Conservation (phyloP, 768 basidiomycete genomes). For the Panellus pusillus region DNA sequence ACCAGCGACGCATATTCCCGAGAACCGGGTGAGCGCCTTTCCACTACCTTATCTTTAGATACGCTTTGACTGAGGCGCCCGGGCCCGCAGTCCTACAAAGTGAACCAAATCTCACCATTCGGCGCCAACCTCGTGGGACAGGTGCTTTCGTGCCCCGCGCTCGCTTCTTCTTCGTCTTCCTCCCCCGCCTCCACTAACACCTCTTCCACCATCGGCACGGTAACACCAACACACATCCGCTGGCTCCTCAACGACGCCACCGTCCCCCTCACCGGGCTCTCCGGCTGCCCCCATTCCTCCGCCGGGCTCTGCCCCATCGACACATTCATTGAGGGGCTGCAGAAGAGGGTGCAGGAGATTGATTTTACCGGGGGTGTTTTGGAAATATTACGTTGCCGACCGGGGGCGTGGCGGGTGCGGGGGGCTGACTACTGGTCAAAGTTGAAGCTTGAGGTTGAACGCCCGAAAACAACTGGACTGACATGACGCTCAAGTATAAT, state of each 20-base stretch:
- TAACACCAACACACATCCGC: constrained; percentile 28
- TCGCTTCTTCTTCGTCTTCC: background rate
- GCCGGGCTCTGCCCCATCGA: constrained; percentile 64
- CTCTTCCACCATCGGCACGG: background rate
- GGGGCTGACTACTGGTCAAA: no score
- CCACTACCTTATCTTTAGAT: no score
- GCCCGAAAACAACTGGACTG: no score
- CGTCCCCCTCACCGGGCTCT: constrained; percentile 64
- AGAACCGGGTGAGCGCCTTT: constrained; percentile 43
- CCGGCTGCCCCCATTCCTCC: constrained; percentile 53
- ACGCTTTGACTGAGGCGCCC: no score
- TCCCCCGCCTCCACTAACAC: background rate
- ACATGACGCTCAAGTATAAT: no score
- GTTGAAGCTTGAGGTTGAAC: no score
- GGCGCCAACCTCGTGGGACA: constrained; percentile 42
- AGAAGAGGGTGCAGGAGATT: constrained; percentile 53
- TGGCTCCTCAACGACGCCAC: constrained; percentile 77
- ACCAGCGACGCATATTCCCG: constrained; percentile 58
- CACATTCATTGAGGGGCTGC: constrained; percentile 59
- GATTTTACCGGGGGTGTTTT: constrained; percentile 67
- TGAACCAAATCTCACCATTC: constrained; percentile 36
- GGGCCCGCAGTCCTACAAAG: constrained; percentile 30
- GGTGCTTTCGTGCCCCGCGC: constrained; percentile 42
- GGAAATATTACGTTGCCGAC: constrained; percentile 45
- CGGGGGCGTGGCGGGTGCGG: no score